Evolutionary conservation across 2,329 filamentous ascomycete species (phyloP), one percentile per base, ranked within the genome.

Genomic region (Pyrenophora teres): DNA sequence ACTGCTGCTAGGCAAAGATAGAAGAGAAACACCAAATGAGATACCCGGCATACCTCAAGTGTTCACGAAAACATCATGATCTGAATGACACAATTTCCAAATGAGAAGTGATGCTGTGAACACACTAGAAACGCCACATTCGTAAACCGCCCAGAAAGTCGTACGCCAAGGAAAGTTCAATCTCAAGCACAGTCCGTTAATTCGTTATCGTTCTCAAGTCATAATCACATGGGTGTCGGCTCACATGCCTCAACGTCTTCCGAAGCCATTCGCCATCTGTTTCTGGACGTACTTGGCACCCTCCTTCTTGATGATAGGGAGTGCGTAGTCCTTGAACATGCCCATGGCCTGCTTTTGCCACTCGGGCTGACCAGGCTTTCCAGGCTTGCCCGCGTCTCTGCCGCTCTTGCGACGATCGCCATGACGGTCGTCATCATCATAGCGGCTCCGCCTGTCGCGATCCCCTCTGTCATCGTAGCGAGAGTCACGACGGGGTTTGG

Each of bases 251-350:
- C 40, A 57, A 21, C 59, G 55, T 49, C 59, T 64, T 16, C 54
- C 50, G 23, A 64, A 53, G 4, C 65, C 54, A 31, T 55, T 52
- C 4, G 61, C 59, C 47, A 69, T 58, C 52, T 72, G 64, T 59
- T 67, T 69, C 23, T 61, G 54, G 12, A 72, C 52, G 36, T 65
- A 68, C 50, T 67, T 71, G 12, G 58, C 60, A 4, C 69, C 69
- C 46, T 72, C 67, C 5, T 57, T 59, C 56, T 72, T 72, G 56
- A 72, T 71, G 5, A 68, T 57, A 0, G 69, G 69, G 21, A 72
- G 46, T 2, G 69, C 69, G 35, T 72, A 72, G 10, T 65, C 54
- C 37, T 61, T 68, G 51, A 72, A 72, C 62, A 71, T 64, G 40
- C 56, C 52, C 57, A 68, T 58, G 1, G 67, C 69, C 47, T 72